A percentile compares a stretch with the other conserved stretches of the same genome.
phyloP scores from a whole-genome alignment of 441 rosid genomes.

The Theobroma grandiflorum region DNA sequence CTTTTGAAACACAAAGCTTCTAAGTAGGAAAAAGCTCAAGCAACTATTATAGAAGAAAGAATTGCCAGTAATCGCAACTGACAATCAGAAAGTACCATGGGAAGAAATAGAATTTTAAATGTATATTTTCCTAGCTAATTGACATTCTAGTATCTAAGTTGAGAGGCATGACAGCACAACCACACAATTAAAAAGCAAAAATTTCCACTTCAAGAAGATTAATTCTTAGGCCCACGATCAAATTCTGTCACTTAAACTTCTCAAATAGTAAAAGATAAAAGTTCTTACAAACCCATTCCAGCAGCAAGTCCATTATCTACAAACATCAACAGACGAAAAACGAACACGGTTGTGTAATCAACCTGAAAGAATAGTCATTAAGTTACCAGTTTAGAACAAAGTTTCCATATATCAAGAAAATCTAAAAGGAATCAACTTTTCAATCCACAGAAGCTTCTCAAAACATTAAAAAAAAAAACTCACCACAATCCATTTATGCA shows the following conservation, averaged over 20 bases:
- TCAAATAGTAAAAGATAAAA: slow-evolving; percentile 18
- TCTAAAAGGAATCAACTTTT: not conserved
- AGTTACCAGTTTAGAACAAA: slow-evolving; percentile 21
- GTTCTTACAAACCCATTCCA: slow-evolving; percentile 98
- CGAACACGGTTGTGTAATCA: slow-evolving; percentile 87
- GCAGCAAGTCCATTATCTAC: slow-evolving; percentile 95
- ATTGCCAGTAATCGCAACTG: not conserved
- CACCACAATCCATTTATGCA: slow-evolving; percentile 99
- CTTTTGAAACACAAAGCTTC: not conserved
- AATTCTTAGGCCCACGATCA: not conserved
- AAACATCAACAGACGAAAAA: slow-evolving; percentile 94
- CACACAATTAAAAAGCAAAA: not conserved
- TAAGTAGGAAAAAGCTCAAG: not conserved
- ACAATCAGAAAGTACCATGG: not conserved
- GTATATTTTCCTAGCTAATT: not conserved
- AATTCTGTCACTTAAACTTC: not conserved
- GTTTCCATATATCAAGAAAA: not conserved
- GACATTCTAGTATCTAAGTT: not conserved
- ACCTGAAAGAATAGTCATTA: slow-evolving; percentile 61
- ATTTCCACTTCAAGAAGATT: slow-evolving; percentile 2
- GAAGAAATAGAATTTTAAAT: not conserved
- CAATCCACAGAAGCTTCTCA: slow-evolving; percentile 3
- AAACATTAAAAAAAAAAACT: slow-evolving; percentile 28
- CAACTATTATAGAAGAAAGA: not conserved
- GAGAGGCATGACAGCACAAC: not conserved